Evolutionary conservation across 2,329 filamentous ascomycete genomes (phyloP), one percentile per base, ranked within the genome.

Genomic region (Allantophomopsis lycopodina): DNA sequence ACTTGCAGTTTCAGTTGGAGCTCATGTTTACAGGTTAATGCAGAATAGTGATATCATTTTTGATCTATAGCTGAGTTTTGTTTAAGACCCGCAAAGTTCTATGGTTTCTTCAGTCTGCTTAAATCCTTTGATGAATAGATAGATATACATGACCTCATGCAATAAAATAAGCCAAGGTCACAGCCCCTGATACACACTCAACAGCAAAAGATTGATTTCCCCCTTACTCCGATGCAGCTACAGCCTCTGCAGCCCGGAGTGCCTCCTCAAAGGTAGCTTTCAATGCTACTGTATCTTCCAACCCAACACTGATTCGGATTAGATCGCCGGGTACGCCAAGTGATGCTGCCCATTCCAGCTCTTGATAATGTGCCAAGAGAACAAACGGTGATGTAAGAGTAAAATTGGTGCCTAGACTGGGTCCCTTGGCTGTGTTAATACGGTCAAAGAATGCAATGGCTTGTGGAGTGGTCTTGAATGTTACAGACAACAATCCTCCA

Each of bases 351-450:
- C 91, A 98, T n/a, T 88, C 79, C 33, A 96, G 60, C 64, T 98
- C 91, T 35, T 73, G 68, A 53, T 91, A 98, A 59, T 98, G 91
- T 4, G 91, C 91, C 23, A 98, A 61, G 28, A 98, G 65, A 16
- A 91, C 86, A 57, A 94, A 98, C 0, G 91, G 91, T 37, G 81
- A 94, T 42, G 81, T 81, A 31, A 98, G 66, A 0, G 91, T 96
- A 57, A 98, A 98, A 59, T 98, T 98, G 1, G 91, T 96, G 2
- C 91, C 91, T 37, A 98, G 65, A 59, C 87, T 95, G 0, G 91
- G 91, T 0, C 91, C 91, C 60, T 98, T 98, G 32, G 86, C 79
- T 1, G 87, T 91, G 45, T 93, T 77, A 13, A 98, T 64, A 11
- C 73, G 70, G 60, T 98, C 87, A 59, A 82, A 95, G 58, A 96